These are phyloP conservation scores for Fusarium compactum DNA, from an alignment of 2,329 filamentous ascomycete species.

Conservation along the genomic window DNA sequence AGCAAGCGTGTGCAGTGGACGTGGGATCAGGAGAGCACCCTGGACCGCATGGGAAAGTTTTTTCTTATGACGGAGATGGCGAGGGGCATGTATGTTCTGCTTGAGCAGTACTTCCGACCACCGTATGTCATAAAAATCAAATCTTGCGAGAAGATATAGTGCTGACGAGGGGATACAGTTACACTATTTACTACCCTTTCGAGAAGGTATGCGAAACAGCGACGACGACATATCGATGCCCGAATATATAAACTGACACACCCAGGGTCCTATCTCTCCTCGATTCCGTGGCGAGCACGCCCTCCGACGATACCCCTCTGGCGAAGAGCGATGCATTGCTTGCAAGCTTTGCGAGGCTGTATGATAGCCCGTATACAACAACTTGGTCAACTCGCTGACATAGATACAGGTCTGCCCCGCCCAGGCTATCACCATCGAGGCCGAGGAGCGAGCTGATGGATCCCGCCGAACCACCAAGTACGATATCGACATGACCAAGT, in stretches of 20 bases:
- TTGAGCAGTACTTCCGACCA: slow-evolving; percentile 98
- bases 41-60: slow-evolving; percentile 90
- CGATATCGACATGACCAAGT: slow-evolving; percentile 99
- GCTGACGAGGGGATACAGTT: slow-evolving; percentile 65
- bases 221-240: background rate
- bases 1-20: slow-evolving; percentile 82
- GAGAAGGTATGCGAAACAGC: slow-evolving; percentile 76
- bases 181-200: slow-evolving; percentile 98
- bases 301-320: slow-evolving; percentile 93
- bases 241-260: slow-evolving; percentile 38
- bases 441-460: slow-evolving; percentile 96
- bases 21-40: slow-evolving; percentile 78
- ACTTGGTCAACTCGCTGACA: slow-evolving; percentile 21
- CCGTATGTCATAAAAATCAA: slow-evolving; percentile 74
- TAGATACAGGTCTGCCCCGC: slow-evolving; percentile 83
- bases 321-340: slow-evolving; percentile 98
- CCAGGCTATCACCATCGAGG: slow-evolving; percentile 98
- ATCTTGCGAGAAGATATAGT: background rate
- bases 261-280: slow-evolving; percentile 89
- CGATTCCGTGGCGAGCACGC: slow-evolving; percentile 99
- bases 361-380: slow-evolving; percentile 37
- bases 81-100: slow-evolving; percentile 95
- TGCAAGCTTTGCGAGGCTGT: slow-evolving; percentile 99
- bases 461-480: slow-evolving; percentile 96
- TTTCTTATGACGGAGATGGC: slow-evolving; percentile 97